Conservation (phyloP, 208 protist genomes). For the Porcisia hertigi region DNA sequence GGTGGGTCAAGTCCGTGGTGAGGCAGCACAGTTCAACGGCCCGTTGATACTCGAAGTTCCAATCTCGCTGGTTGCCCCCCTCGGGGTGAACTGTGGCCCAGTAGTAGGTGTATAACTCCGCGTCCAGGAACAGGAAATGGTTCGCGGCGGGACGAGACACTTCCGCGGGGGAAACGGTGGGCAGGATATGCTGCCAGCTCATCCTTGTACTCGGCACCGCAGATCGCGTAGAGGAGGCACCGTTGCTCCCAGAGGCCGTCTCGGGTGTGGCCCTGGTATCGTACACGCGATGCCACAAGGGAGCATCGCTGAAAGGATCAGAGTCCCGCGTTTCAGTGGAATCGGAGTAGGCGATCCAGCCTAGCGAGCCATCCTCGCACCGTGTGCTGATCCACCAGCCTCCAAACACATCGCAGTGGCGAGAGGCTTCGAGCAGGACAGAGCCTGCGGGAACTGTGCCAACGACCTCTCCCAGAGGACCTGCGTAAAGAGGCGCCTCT, state of each 20-base stretch:
- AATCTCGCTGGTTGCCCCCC: conserved; percentile 17
- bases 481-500: conserved; percentile 46
- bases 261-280: conserved; percentile 23
- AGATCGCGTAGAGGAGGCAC: not conserved
- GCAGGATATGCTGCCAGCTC: not conserved
- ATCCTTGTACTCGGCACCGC: not conserved
- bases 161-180: not conserved
- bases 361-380: conserved; percentile 39
- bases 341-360: conserved; percentile 38
- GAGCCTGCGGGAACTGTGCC: conserved; percentile 44
- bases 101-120: conserved; percentile 45
- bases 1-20: not conserved
- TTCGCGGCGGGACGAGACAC: not conserved
- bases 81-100: conserved; percentile 19
- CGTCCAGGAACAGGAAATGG: conserved; percentile 29
- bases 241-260: not conserved
- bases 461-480: conserved; percentile 66
- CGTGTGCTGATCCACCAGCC: conserved; percentile 68
- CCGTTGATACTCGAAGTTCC: conserved; percentile 56
- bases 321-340: not conserved
- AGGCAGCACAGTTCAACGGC: conserved; percentile 32
- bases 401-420: conserved; percentile 67
- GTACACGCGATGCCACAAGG: conserved; percentile 47
- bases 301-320: not conserved
- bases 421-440: conserved; percentile 58